Percentiles rank a stretch among this genome's conserved stretches.
phyloP scores from a whole-genome alignment of 257 asterid genomes.

The Capsicum baccatum region DNA sequence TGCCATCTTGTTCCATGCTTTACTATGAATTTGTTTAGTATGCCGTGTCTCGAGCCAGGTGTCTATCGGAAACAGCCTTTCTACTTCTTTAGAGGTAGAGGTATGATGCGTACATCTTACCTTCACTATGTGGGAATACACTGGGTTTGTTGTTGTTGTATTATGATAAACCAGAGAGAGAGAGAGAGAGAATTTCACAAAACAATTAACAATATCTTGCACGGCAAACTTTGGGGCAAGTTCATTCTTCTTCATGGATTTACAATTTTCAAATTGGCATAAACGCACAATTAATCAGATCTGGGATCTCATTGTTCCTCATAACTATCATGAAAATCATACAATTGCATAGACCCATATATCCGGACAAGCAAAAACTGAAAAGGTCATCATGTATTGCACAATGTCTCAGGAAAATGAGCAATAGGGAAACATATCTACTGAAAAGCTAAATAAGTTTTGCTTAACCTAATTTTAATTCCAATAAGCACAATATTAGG shows the following conservation, averaged over 20 bases:
- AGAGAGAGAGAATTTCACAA: neutral
- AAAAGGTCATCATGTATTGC: conserved; percentile 12
- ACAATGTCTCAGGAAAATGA: conserved; percentile 12
- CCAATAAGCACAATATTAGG: neutral
- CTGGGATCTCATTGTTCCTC: conserved; percentile 1
- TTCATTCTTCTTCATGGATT: neutral
- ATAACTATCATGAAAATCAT: neutral
- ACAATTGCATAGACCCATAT: conserved; percentile 17
- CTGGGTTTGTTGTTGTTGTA: neutral
- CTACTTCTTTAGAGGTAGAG: too few species aligned
- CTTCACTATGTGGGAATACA: too few species aligned
- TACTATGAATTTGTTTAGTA: too few species aligned
- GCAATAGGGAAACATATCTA: conserved; percentile 5
- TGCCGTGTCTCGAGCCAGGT: too few species aligned
- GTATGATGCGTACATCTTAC: too few species aligned
- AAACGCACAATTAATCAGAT: neutral
- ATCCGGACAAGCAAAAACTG: conserved; percentile 23
- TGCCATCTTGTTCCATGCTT: too few species aligned
- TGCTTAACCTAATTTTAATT: conserved; percentile 1
- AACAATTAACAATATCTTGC: neutral
- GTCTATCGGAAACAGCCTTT: too few species aligned
- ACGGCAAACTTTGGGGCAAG: neutral
- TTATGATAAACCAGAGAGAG: conserved; percentile 29
- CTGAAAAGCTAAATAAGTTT: conserved; percentile 12
- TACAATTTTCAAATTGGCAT: conserved; percentile 18